Evolutionary conservation across 2,329 filamentous ascomycete species (phyloP), one percentile per base, ranked within the genome.

Genomic region (Karstenula rhodostoma): DNA sequence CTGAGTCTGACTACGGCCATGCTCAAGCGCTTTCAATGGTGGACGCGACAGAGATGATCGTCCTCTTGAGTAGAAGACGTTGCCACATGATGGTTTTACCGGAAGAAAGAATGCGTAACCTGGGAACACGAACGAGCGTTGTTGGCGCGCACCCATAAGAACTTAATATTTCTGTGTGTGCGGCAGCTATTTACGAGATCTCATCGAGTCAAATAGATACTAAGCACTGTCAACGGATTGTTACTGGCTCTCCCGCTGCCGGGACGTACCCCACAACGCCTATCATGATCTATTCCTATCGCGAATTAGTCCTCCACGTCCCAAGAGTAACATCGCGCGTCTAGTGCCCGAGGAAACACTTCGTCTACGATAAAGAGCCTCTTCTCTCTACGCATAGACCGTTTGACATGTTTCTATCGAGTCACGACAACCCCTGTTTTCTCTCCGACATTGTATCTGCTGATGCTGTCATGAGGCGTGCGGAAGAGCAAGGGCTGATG

Each of bases 361-460:
- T 29, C 33, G n/a, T 13, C 23, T 25, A 25, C 27, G 70, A 73
- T 73, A 73, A 61, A 64, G 63, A 58, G 60, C 56, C 59, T 61
- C 58, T 60, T 61, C 62, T 56, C 59, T 57, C 58, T 29, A 42
- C 54, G 50, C 40, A 58, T 40, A 37, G 51, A 13, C 33, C 29
- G 35, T 49, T 60, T 74, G 68, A 74, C 71, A 64, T 67, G 61
- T 69, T 73, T 63, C 61, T 64, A 74, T 74, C 70, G 67, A 73
- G 72, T 73, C 71, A 74, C 65, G 27, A 40, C 50, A 35, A 25
- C 48, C 3, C 40, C 22, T 50, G 23, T 3, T 15, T 19, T 8
- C 32, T 32, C 44, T 50, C 58, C 55, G 60, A 58, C 49, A 60
- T 57, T 56, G 60, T 63, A 65, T 63, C 63, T 63, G 35, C 25